These are phyloP conservation scores for Xylaria arbuscula DNA, from an alignment of 2,329 filamentous ascomycete genomes.

Conservation along the genomic window DNA sequence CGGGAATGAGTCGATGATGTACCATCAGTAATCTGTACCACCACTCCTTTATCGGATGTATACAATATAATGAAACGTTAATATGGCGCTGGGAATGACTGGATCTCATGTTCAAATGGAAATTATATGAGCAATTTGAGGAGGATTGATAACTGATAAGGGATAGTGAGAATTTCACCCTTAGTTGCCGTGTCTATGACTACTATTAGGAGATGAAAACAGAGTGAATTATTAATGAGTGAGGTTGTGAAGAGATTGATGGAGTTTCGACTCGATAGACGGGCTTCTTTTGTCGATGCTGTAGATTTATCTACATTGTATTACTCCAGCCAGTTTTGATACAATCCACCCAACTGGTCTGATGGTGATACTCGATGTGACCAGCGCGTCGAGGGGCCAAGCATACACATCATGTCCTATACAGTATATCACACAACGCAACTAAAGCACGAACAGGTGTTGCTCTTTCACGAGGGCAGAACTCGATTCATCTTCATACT, in stretches of 20 bases:
- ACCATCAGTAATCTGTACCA: conserved; percentile 9
- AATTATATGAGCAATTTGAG: not conserved
- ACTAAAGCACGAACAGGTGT: too few relatives aligned
- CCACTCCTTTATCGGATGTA: not conserved
- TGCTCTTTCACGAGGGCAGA: not conserved
- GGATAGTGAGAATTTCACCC: too few relatives aligned
- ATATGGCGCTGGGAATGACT: not conserved
- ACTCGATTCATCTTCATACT: not conserved
- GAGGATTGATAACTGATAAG: not conserved
- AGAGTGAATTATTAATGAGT: too few relatives aligned
- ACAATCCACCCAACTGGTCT: not conserved
- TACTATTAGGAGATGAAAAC: too few relatives aligned
- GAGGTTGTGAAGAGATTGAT: too few relatives aligned
- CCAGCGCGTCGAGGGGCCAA: not conserved
- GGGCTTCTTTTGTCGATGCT: too few relatives aligned
- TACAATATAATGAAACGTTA: conserved; percentile 6
- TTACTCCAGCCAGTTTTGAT: not conserved
- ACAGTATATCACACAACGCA: not conserved
- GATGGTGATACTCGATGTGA: not conserved
- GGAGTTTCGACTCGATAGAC: too few relatives aligned
- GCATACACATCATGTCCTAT: too few relatives aligned
- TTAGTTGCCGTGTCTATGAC: too few relatives aligned
- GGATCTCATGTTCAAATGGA: not conserved
- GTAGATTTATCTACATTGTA: too few relatives aligned
- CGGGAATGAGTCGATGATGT: not conserved